phyloP scores from a whole-genome alignment of 2,329 filamentous ascomycete species.

The Stromatinia cepivora region DNA sequence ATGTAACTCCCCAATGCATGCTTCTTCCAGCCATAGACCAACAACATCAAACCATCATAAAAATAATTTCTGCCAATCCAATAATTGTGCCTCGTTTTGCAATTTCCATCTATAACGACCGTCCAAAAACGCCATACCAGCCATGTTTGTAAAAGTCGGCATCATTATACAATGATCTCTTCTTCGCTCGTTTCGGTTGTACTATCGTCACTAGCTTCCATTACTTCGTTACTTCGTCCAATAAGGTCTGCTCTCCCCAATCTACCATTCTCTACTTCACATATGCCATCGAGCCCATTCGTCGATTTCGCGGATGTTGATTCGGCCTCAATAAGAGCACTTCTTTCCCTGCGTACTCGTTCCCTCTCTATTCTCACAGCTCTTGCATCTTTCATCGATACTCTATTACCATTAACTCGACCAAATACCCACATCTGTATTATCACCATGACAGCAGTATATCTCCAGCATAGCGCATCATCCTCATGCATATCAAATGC shows the following conservation, averaged over 20 bases:
- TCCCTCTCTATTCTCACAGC: conserved; percentile 31
- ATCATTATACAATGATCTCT: conserved; percentile 28
- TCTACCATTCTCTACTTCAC: neutral
- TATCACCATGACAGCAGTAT: conserved; percentile 44
- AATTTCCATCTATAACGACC: conserved; percentile 7
- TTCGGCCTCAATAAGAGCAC: neutral
- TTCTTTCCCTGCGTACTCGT: conserved; percentile 24
- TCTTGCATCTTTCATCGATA: conserved; percentile 31
- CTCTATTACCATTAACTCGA: conserved; percentile 37
- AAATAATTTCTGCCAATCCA: neutral
- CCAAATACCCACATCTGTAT: conserved; percentile 43
- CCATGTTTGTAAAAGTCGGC: neutral
- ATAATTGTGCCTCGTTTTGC: neutral
- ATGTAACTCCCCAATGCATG: neutral
- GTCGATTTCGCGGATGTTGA: neutral
- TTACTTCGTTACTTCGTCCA: neutral
- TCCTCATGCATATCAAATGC: conserved; percentile 44
- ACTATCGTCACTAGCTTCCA: conserved; percentile 19
- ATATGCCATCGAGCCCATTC: neutral
- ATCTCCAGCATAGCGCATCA: conserved; percentile 44
- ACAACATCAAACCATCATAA: neutral
- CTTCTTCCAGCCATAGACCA: neutral
- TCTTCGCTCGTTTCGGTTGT: conserved; percentile 29
- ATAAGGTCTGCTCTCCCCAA: neutral
- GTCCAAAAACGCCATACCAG: conserved; percentile 15